Evolutionary conservation across 2,329 filamentous ascomycete species (phyloP), one percentile per base, ranked within the genome.

Genomic region (Trichoderma gracile): DNA sequence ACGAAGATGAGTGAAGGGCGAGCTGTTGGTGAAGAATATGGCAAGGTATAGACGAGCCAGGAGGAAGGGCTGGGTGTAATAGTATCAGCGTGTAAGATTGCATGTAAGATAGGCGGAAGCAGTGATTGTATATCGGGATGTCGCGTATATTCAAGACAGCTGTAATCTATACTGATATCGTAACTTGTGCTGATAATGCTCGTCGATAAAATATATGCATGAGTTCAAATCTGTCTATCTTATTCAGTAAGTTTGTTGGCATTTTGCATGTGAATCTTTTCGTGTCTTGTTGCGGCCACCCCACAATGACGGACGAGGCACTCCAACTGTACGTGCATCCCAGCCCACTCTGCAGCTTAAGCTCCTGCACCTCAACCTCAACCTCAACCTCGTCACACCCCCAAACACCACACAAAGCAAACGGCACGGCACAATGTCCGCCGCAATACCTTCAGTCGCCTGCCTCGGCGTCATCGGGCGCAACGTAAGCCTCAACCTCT

Each of bases 391-490:
- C 49, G 10, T 3, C 30, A 33, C 30, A 9, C 3, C 21, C 14
- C 58, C 12, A 14, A 5, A 53, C 56, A 43, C 66, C 50, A 64
- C 45, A 49, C 30, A 40, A 59, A 42, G 43, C 17, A 40, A 21
- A 46, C 25, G 10, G 5, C 42, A 46, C 25, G 10, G 5, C 42
- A 45, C 30, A 70, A 88, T 87, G 85, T 83, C 86, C 70, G 81
- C 83, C 69, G 79, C 85, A 64, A 85, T 87, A 72, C 89, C 94
- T 33, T 92, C 90, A 42, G 95, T 98, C 77, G 93, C 92, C 77
- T 97, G 93, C 75, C 88, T 99, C 71, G 93, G 93, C 77, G 84
- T 98, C 59, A 96, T 99, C 72, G 94, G 95, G 70, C 93, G 95
- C 79, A 90, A 96, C 77, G 93, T 96, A 83, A 71, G 83, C 75